These are phyloP conservation scores for Malassezia vespertilionis DNA, from an alignment of 1,284 basidiomycete genomes.

Conservation along the genomic window DNA sequence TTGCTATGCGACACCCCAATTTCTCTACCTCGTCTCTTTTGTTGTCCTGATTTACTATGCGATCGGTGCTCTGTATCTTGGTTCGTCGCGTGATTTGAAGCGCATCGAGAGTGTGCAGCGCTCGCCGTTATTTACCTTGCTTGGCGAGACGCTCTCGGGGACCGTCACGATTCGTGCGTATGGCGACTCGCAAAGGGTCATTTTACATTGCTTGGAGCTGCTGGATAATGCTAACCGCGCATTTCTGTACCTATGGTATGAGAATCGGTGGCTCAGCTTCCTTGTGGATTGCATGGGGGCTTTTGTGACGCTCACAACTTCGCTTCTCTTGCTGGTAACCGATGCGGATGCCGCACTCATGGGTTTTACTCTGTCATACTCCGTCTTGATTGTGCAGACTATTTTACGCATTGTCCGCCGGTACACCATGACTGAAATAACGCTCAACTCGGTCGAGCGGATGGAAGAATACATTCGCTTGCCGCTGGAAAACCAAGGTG, in stretches of 20 bases:
- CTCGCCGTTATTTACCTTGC: conserved; percentile 27
- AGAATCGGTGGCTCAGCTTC: conserved; percentile 50
- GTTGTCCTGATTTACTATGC: conserved; percentile 17
- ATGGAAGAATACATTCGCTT: conserved; percentile 43
- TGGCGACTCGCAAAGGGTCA: conserved; percentile 63
- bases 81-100: conserved; percentile 25
- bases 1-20: conserved; percentile 30
- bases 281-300: conserved; percentile 41
- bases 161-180: conserved; percentile 74
- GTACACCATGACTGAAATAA: conserved; percentile 46
- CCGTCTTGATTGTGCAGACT: conserved; percentile 56
- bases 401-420: conserved; percentile 48
- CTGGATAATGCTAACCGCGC: conserved; percentile 51
- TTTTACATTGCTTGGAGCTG: conserved; percentile 36
- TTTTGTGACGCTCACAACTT: conserved; percentile 37
- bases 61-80: conserved; percentile 25
- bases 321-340: conserved; percentile 52
- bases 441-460: conserved; percentile 47
- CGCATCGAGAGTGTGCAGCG: conserved; percentile 25
- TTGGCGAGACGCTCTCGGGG: conserved; percentile 59
- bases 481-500: conserved; percentile 30
- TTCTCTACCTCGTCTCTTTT: conserved; percentile 16
- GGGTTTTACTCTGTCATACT: conserved; percentile 40
- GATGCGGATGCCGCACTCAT: conserved; percentile 41
- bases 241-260: conserved; percentile 53